phyloP scores from a whole-genome alignment of 1,284 basidiomycete genomes.

The Fomitiporia mediterranea region DNA sequence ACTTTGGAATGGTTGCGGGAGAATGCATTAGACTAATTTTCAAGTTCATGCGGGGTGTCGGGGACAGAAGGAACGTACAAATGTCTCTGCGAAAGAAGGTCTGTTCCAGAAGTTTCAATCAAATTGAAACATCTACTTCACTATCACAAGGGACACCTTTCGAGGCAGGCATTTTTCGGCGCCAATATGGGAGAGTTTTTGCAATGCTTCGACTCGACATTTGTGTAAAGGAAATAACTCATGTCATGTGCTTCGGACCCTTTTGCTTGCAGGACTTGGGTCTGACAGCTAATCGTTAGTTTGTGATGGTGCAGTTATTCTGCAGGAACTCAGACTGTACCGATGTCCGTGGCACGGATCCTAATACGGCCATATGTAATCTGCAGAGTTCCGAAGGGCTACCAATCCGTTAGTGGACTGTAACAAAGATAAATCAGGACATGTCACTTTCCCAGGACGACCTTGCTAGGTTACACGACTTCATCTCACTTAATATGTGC shows the following conservation, averaged over 20 bases:
- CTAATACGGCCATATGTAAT: too few relatives aligned
- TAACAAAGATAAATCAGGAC: too few relatives aligned
- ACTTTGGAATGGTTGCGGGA: slow-evolving; percentile 22
- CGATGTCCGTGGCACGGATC: too few relatives aligned
- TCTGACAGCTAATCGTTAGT: too few relatives aligned
- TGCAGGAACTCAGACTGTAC: too few relatives aligned
- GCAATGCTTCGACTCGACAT: neutral
- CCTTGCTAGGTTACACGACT: too few relatives aligned
- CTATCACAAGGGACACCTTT: neutral
- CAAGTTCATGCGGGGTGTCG: neutral
- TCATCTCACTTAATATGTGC: too few relatives aligned
- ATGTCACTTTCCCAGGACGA: too few relatives aligned
- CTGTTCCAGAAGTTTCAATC: neutral
- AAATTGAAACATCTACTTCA: neutral
- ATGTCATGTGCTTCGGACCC: slow-evolving; percentile 10
- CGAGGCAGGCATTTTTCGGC: neutral
- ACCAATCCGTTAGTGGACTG: too few relatives aligned
- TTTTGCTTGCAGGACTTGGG: neutral
- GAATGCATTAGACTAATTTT: slow-evolving; percentile 2
- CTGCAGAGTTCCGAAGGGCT: too few relatives aligned
- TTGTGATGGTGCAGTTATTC: too few relatives aligned
- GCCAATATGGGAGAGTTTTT: neutral
- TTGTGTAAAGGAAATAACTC: neutral
- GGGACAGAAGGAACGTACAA: neutral
- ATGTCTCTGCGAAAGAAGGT: neutral